Percentiles rank a stretch among this genome's conserved stretches.
Conservation (phyloP, 208 protist genomes). For the Crithidia fasciculata region DNA sequence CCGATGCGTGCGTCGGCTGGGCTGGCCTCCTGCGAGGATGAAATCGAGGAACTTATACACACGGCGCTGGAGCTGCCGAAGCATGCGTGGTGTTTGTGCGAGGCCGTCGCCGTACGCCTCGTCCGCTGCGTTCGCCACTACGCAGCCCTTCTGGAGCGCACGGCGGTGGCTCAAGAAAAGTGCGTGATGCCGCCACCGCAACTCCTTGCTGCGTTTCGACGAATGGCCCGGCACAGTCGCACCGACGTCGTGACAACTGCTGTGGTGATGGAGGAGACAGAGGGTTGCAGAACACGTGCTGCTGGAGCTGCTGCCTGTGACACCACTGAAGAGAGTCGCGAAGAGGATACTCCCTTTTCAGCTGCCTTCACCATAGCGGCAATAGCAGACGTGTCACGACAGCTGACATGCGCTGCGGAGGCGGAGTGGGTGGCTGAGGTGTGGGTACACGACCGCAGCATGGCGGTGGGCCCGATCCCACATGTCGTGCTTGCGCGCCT, state of each 20-base stretch:
- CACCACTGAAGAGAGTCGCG: too few relatives aligned
- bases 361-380: neutral
- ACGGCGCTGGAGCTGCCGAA: conserved; percentile 10
- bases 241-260: neutral
- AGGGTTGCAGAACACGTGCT: too few relatives aligned
- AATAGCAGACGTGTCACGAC: neutral
- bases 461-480: neutral
- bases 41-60: conserved; percentile 13
- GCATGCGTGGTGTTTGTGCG: conserved; percentile 18
- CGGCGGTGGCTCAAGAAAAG: too few relatives aligned
- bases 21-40: neutral
- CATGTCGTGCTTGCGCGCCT: neutral
- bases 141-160: too few relatives aligned
- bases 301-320: too few relatives aligned
- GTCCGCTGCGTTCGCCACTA: neutral
- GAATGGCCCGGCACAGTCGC: conserved; percentile 6
- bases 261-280: neutral
- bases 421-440: conserved; percentile 1
- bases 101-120: conserved; percentile 20
- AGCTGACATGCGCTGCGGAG: neutral
- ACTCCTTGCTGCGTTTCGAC: conserved; percentile 5
- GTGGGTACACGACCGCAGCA: conserved; percentile 2
- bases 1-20: neutral
- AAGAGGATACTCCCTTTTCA: neutral
- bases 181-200: neutral